phyloP scores from a whole-genome alignment of 305 asterid species.

The Fraxinus albicans region DNA sequence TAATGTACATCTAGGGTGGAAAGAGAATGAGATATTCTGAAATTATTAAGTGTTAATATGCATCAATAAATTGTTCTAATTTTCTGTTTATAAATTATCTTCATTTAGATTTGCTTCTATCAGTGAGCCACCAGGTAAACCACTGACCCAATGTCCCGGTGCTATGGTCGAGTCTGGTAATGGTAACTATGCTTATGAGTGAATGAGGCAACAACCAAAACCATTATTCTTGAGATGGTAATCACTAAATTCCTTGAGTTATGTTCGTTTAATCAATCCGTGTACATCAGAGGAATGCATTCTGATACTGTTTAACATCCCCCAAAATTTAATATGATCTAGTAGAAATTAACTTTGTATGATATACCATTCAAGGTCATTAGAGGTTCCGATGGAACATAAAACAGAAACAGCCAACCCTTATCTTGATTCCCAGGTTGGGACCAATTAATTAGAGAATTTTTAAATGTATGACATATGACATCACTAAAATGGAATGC shows the following conservation, averaged over 20 bases:
- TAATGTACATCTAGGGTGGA: background rate
- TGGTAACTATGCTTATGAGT: background rate
- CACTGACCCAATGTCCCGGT: background rate
- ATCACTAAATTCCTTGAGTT: background rate
- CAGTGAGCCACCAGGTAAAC: background rate
- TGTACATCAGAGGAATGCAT: background rate
- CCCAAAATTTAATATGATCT: background rate
- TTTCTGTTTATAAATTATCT: too few species aligned
- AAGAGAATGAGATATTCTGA: too few species aligned
- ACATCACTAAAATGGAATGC: conserved; percentile 10
- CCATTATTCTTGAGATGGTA: background rate
- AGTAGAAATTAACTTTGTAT: background rate
- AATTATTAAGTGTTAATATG: too few species aligned
- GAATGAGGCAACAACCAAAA: background rate
- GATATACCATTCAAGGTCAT: background rate
- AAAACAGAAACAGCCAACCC: background rate
- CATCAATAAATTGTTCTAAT: too few species aligned
- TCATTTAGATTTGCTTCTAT: too few species aligned
- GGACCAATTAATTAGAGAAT: conserved; percentile 6
- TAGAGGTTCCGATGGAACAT: background rate
- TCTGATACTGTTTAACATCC: background rate
- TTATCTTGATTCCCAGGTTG: background rate
- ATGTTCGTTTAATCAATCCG: background rate
- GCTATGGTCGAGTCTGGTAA: background rate
- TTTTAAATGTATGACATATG: background rate